A percentile compares a stretch with the other conserved stretches of the same genome.
Conservation (phyloP, 306 rosid genomes). For the Prunus persica region Prunus_persica_NCBIv2 NC_034009.1:45772001-45772500, state of each 20-base stretch:
- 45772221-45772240: background rate
- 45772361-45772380: background rate
- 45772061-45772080: background rate
- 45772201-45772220: background rate
- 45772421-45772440: background rate
- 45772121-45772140: background rate
- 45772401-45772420: background rate
- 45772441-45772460: background rate
- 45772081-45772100: background rate
- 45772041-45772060: background rate
- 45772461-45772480: slow-evolving; percentile 12
- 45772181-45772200: background rate
- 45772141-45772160: background rate
- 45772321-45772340: background rate
- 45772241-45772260: background rate
- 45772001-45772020: background rate
- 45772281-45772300: background rate
- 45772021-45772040: background rate
- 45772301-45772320: background rate
- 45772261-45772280: background rate
- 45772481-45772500: slow-evolving; percentile 16
- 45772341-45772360: background rate
- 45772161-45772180: background rate
- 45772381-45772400: background rate
- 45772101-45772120: background rate